Evolutionary conservation across 345 rosid genomes (phyloP).

Genomic region (Hypericum perforatum): DNA sequence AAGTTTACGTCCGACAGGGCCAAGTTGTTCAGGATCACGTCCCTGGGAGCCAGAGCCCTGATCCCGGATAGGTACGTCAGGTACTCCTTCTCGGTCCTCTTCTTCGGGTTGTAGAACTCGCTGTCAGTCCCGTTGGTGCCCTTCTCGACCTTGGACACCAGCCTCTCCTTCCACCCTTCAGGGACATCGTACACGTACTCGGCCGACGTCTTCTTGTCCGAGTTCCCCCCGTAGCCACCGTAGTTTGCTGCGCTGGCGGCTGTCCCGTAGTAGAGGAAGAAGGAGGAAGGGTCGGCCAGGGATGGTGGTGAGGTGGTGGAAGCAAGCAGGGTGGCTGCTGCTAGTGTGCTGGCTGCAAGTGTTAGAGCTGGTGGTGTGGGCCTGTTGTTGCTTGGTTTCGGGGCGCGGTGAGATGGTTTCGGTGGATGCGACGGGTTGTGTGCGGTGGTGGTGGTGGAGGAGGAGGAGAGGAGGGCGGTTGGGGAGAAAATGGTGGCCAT

Average conservation of each 20-base stretch:
- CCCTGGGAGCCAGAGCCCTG: conserved; percentile 67
- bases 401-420: conserved; percentile 15
- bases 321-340: conserved; percentile 38
- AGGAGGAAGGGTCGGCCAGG: conserved; percentile 36
- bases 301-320: conserved; percentile 35
- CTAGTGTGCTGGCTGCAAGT: conserved; percentile 30
- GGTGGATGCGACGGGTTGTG: conserved; percentile 10
- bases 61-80: conserved; percentile 72
- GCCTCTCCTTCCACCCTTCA: conserved; percentile 83
- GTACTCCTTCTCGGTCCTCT: conserved; percentile 76
- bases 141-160: conserved; percentile 88
- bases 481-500: conserved; percentile 57
- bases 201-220: conserved; percentile 74
- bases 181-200: conserved; percentile 90
- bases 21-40: conserved; percentile 59
- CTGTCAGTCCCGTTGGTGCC: conserved; percentile 90
- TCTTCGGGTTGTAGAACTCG: conserved; percentile 81
- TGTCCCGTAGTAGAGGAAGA: conserved; percentile 71
- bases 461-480: conserved; percentile 35
- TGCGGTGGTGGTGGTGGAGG: conserved; percentile 22
- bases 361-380: conserved; percentile 17
- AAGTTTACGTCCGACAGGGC: conserved; percentile 75
- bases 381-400: conserved; percentile 3
- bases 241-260: conserved; percentile 96
- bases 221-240: conserved; percentile 84